Conservation (phyloP, 2,329 filamentous ascomycete species). For the Pezicula rhizophila region DNA sequence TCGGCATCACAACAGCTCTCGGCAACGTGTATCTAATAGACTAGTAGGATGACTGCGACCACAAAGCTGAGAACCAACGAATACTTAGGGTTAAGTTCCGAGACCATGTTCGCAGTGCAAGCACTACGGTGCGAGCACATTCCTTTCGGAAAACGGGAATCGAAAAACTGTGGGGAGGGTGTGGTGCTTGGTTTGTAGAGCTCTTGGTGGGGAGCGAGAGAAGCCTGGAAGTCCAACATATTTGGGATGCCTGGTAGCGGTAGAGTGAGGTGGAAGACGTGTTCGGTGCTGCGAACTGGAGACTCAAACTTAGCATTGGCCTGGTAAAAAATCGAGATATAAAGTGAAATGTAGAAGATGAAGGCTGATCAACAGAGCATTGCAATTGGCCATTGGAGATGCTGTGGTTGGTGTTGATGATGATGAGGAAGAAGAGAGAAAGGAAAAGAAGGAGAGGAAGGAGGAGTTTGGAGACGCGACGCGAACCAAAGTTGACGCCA, state of each 20-base stretch:
- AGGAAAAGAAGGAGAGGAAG: neutral
- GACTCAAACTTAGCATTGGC: constrained; percentile 13
- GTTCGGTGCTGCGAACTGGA: constrained; percentile 20
- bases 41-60: constrained; percentile 61
- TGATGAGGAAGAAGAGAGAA: neutral
- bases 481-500: neutral
- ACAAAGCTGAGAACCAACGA: constrained; percentile 70
- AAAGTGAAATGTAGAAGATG: constrained; percentile 5
- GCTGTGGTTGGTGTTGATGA: constrained; percentile 10
- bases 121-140: constrained; percentile 31
- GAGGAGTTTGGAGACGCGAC: constrained; percentile 3
- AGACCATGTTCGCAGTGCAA: constrained; percentile 39
- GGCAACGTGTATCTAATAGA: constrained; percentile 51
- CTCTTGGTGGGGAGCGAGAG: constrained; percentile 35
- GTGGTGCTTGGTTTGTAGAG: constrained; percentile 52
- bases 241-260: constrained; percentile 17
- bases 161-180: constrained; percentile 78
- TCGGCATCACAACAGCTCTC: constrained; percentile 25
- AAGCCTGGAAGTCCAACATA: constrained; percentile 30
- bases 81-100: constrained; percentile 97
- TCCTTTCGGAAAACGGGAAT: constrained; percentile 63
- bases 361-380: constrained; percentile 7
- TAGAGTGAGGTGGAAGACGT: constrained; percentile 9
- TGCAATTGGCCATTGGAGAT: constrained; percentile 21
- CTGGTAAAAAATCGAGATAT: constrained; percentile 8